Evolutionary conservation across 495 filamentous ascomycete species (phyloP), one percentile per base, ranked within the genome.

Genomic region (Amorphotheca resinae): DNA sequence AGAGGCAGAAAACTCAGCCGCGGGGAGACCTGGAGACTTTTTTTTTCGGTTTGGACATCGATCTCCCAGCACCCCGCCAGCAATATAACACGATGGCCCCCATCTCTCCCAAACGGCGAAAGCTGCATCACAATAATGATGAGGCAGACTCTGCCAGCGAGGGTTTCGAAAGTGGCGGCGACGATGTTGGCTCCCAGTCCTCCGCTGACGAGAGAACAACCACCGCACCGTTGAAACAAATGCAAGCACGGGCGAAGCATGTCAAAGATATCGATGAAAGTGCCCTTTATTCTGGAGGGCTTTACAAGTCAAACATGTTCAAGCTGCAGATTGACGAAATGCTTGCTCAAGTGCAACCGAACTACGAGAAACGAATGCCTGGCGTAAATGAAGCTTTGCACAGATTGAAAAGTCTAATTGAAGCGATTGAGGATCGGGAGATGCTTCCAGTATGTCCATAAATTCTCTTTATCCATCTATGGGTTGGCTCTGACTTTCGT

Each of bases 311-410:
- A 26, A 84, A 73, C 54, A 66, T 86, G 49, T 93, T 96, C 64
- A 82, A 89, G 51, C 65, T 98, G 22, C 84, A 95, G 62, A 73
- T 87, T 17, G 82, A 94, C 44, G 87, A 95, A 52, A 62, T 98
- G 33, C 56, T 95, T 48, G 63, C 68, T 16, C 77, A 82, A 44
- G 68, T 84, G 30, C 70, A 70, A 55, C 69, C 80, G 20, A 73
- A 81, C 47, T 82, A 88, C 58, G 71, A 73, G 15, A 79, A 74
- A 38, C 69, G 73, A 20, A 66, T 87, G 44, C 62, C 58, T 1
- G 69, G 69, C 20, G 68, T 78, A n/a, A 82, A 94, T 34, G 68
- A 74, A 12, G 71, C 73, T 14, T 63, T 98, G 37, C 80, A 77
- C 54, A 72, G 67, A 38, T 59, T 95, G 50, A 93, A 88, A 53